Base-by-base conservation (phyloP, 495 filamentous ascomycete species). In the Podospora pseudoanserina region DNA sequence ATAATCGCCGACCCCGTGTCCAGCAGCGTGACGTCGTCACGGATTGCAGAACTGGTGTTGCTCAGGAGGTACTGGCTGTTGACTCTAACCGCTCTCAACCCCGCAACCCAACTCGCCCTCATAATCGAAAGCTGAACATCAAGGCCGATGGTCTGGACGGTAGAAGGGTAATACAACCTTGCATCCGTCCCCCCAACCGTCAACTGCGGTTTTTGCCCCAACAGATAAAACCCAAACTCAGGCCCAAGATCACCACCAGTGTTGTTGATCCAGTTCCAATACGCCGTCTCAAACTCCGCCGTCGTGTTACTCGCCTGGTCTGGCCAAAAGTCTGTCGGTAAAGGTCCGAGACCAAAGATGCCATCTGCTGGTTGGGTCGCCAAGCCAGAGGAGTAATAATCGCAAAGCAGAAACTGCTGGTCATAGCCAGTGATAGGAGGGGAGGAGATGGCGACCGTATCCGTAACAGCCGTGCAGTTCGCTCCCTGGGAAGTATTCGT, bases 161-260 rank as follows among this genome's bases (percentile, higher is more conserved):
- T 44, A 66, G 68, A 68, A 20, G 59, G 53, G 58, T 70, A 19
- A 70, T 74, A 78, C 54, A 73, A 75, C 18, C 62, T 61, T 27
- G 19, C 54, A 58, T 80, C 77, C 26, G 60, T 68, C 18, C 76
- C 77, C 34, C 78, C 78, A n/a, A 80, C 65, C 13, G 78, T 79
- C 61, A 78, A 83, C 68, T 74, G 30, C 53, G 65, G 30, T 63
- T 60, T 27, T 69, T 27, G 65, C 53, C 60, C 56, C 69, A 71
- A 27, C 70, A 56, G 44, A 64, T n/a, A 58, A 71, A 70, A 19
- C 64, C 73, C 57, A 76, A 68, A 65, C 68, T 68, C 57, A 75
- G 74, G 23, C 9, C 39, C 70, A 67, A 1, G 72, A 60, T 19
- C 65, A 49, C 18, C 69, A 67, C 13, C 76, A 66, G 23, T 72